Evolutionary conservation across 176 grass and related monocot genomes (phyloP), one percentile per base, ranked within the genome.

Genomic region (Triticum turgidum): DNA sequence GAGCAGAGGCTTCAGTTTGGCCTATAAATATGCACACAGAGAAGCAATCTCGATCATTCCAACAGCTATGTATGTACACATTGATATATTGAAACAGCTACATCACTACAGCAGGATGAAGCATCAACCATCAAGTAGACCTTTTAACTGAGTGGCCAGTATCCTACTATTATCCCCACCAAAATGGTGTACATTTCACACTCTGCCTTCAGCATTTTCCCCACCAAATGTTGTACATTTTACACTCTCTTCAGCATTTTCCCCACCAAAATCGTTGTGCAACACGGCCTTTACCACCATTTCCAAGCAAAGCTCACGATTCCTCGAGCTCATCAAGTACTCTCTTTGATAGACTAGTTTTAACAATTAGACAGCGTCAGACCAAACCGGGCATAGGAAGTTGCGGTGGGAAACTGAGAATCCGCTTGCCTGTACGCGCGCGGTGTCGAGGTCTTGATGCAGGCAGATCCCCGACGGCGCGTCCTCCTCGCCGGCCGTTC

Each of bases 1-100:
- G 25, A 98, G 84, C 47, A 98, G 90, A 62, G 86, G 82, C 41
- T 66, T 77, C 79, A 98, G 65, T 83, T 84, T 98, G 79, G 17
- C 80, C 96, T 98, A 65, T n/a, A 84, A 74, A 78, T 44, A 78
- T 47, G 84, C 33, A 73, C 69, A 72, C 7, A 22, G 51, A 65
- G 6, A 87, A 35, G 22, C 45, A 5, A 22, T 61, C 61, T 24
- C 18, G 7, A 4, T 87, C 83, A 90, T 65, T 83, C 24, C 37
- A 82, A 11, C 27, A 70, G 37, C 6, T 62, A 59, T 38, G 76
- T 38, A 66, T 47, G 24, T 30, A 69, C 6, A 70, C 44, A n/a
- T 45, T 0, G 58, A 4, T 33, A 79, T 4, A 62, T 37, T 8
- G 30, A 77, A 73, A 32, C 59, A 81, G 13, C 54, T 52, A 18